Conservation (phyloP, 1,139 yeast genomes). For the Arxiozyma slooffiae region DNA sequence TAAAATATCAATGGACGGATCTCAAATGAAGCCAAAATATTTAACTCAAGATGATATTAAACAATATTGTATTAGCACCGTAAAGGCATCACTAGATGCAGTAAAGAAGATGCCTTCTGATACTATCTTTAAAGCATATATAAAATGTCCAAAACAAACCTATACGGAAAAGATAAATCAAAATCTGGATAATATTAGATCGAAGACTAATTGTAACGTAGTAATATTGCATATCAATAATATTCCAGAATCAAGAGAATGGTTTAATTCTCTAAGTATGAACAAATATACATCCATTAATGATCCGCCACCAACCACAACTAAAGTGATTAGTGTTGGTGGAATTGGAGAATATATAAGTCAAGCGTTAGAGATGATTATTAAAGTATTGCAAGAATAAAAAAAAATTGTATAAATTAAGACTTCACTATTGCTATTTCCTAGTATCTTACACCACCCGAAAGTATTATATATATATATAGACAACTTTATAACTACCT, state of each 20-base stretch:
- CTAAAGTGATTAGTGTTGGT: slow-evolving; percentile 28
- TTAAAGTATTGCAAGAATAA: slow-evolving; percentile 10
- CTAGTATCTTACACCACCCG: background rate
- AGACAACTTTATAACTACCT: background rate
- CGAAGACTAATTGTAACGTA: slow-evolving; percentile 28
- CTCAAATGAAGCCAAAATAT: slow-evolving; percentile 10
- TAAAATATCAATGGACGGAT: background rate
- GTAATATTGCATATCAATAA: slow-evolving; percentile 28
- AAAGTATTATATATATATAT: too few relatives aligned
- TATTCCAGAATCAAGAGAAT: slow-evolving; percentile 26
- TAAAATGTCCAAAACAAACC: slow-evolving; percentile 27
- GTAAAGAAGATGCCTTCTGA: slow-evolving; percentile 24
- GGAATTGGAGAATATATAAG: slow-evolving; percentile 29
- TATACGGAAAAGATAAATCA: slow-evolving; percentile 23
- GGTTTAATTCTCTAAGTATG: slow-evolving; percentile 22
- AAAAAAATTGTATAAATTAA: background rate
- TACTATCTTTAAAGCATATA: slow-evolving; percentile 27
- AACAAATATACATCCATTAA: slow-evolving; percentile 13
- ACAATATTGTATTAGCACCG: slow-evolving; percentile 24
- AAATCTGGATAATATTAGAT: slow-evolving; percentile 22
- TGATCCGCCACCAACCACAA: slow-evolving; percentile 28
- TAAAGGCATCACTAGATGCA: slow-evolving; percentile 22
- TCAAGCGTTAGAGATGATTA: slow-evolving; percentile 20
- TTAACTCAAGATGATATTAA: slow-evolving; percentile 26
- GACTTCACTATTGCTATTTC: background rate